A percentile compares a stretch with the other conserved stretches of the same genome.
Evolutionary conservation across 768 basidiomycete genomes (phyloP).

Genomic region (Pleurotus tuber-regium): DNA sequence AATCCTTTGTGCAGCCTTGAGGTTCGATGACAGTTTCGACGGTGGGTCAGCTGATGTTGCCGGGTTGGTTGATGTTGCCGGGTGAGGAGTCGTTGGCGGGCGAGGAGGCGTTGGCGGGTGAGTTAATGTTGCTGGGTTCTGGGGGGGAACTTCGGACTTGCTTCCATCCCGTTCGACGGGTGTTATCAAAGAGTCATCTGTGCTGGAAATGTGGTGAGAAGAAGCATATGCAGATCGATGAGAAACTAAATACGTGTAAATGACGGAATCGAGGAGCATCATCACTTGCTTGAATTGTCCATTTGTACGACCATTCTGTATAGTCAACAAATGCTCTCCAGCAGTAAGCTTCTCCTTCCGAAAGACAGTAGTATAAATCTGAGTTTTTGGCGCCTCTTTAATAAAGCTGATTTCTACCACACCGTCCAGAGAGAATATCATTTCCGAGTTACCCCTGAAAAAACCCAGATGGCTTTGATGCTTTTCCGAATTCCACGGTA

Average conservation of each 20-base stretch:
- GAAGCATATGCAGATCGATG: too few species aligned
- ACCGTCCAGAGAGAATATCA: conserved; percentile 6
- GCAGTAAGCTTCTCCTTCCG: neutral
- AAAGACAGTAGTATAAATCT: conserved; percentile 4
- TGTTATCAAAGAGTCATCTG: neutral
- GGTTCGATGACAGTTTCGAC: neutral
- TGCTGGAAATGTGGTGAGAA: neutral
- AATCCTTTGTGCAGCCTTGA: neutral
- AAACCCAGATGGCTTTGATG: too few species aligned
- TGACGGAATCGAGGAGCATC: conserved; percentile 9
- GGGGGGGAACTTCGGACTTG: too few species aligned
- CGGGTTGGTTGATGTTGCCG: too few species aligned
- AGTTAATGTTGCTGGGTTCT: too few species aligned
- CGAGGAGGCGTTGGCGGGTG: too few species aligned
- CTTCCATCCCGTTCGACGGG: too few species aligned
- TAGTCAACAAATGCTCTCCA: neutral
- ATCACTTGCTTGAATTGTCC: conserved; percentile 3
- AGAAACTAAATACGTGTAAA: conserved; percentile 2
- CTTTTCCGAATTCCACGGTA: too few species aligned
- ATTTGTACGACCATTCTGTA: conserved; percentile 2
- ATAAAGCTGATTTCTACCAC: neutral
- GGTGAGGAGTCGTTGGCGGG: too few species aligned
- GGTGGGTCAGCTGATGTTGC: neutral
- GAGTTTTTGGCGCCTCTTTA: conserved; percentile 1
- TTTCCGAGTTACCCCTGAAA: conserved; percentile 4